Percentiles rank a stretch among this genome's conserved stretches.
phyloP scores from a whole-genome alignment of 1,284 basidiomycete species.

The Neolentinus lepideus region DNA sequence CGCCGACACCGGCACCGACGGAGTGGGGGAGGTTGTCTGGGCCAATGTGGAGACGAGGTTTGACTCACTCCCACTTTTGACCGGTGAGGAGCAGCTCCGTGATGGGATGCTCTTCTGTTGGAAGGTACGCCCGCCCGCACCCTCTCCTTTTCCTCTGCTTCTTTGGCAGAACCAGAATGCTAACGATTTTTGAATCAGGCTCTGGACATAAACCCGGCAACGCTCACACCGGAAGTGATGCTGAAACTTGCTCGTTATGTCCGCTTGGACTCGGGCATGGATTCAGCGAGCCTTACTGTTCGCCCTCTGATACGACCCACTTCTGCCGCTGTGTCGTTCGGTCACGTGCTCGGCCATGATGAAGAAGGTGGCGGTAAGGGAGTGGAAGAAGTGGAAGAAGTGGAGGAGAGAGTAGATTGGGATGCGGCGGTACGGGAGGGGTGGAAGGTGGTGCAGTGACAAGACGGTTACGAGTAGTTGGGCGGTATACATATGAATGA shows the following conservation, averaged over 20 bases:
- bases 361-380: background rate
- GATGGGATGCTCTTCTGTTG: constrained; percentile 37
- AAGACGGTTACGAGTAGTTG: too few species aligned
- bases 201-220: constrained; percentile 43
- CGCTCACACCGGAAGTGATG: constrained; percentile 45
- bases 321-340: too few species aligned
- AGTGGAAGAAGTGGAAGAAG: background rate
- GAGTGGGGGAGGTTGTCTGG: constrained; percentile 25
- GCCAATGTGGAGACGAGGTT: constrained; percentile 31
- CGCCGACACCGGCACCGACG: too few species aligned
- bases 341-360: too few species aligned
- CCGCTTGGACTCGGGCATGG: constrained; percentile 8
- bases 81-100: constrained; percentile 22
- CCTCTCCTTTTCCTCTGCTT: too few species aligned
- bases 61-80: constrained; percentile 27
- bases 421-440: background rate
- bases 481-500: too few species aligned
- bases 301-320: background rate
- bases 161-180: background rate
- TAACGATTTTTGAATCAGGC: constrained; percentile 24
- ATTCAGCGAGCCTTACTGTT: background rate
- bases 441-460: background rate
- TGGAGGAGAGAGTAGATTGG: background rate
- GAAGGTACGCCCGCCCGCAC: constrained; percentile 49
- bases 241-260: constrained; percentile 34